phyloP scores from a whole-genome alignment of 2,329 filamentous ascomycete genomes.

The Exophiala xenobiotica region DNA sequence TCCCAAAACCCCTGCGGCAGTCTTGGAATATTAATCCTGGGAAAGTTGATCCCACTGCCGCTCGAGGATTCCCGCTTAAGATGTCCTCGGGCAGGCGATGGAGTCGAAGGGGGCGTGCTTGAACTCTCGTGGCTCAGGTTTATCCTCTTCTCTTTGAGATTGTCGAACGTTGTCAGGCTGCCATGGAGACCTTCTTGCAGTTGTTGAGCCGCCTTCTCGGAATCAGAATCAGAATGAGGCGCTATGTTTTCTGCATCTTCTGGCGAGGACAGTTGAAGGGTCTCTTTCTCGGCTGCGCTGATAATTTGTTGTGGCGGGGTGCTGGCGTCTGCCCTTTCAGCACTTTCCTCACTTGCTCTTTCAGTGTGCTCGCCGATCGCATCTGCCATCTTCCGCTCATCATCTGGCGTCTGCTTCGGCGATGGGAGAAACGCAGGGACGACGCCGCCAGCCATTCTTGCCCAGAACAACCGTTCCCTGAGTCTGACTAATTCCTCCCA shows the following conservation, averaged over 20 bases:
- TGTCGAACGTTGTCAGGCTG: slow-evolving; percentile 30
- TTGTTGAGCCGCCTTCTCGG: slow-evolving; percentile 16
- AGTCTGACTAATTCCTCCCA: slow-evolving; percentile 94
- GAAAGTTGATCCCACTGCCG: slow-evolving; percentile 24
- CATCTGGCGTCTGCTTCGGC: slow-evolving; percentile 23
- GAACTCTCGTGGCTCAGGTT: slow-evolving; percentile 9
- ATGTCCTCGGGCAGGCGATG: slow-evolving; percentile 16
- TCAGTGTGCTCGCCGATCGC: slow-evolving; percentile 8
- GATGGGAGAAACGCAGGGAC: slow-evolving; percentile 59
- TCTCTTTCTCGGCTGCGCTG: neutral
- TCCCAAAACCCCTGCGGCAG: slow-evolving; percentile 30
- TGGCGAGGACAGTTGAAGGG: neutral
- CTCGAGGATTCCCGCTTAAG: slow-evolving; percentile 15
- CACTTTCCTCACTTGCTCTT: slow-evolving; percentile 15
- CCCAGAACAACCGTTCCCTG: slow-evolving; percentile 96
- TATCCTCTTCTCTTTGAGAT: slow-evolving; percentile 25
- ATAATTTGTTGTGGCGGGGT: slow-evolving; percentile 1
- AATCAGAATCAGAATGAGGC: slow-evolving; percentile 6
- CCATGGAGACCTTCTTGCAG: slow-evolving; percentile 26
- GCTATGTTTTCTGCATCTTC: slow-evolving; percentile 9
- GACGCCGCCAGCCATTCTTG: slow-evolving; percentile 85
- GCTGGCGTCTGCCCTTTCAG: neutral
- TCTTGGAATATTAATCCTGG: slow-evolving; percentile 30
- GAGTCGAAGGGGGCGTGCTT: slow-evolving; percentile 22
- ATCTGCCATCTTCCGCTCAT: slow-evolving; percentile 13